Percentiles rank a stretch among this genome's conserved stretches.
Conservation (phyloP, 2,329 filamentous ascomycete genomes). For the Macrophomina phaseolina region DNA sequence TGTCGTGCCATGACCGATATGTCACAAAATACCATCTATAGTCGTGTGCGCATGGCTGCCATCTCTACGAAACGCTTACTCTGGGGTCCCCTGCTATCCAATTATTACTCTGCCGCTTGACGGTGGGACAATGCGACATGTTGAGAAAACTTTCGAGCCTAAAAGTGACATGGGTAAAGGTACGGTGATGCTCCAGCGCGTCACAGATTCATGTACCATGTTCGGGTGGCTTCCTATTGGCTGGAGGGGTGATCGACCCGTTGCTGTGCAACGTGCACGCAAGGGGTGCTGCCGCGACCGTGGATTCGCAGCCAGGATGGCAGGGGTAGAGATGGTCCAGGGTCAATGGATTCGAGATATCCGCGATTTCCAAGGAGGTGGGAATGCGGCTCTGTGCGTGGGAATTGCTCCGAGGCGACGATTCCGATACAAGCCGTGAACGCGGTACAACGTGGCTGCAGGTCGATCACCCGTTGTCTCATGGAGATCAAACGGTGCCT, state of each 20-base stretch:
- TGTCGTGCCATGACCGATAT: background rate
- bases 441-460: background rate
- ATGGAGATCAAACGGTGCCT: conserved; percentile 7
- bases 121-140: conserved; percentile 18
- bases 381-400: conserved; percentile 17
- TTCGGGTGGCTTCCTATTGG: conserved; percentile 8
- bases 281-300: background rate
- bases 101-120: conserved; percentile 1
- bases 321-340: background rate
- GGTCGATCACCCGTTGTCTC: conserved; percentile 21
- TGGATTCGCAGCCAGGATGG: background rate
- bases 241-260: conserved; percentile 9
- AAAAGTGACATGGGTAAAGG: conserved; percentile 13
- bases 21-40: background rate
- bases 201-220: background rate
- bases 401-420: conserved; percentile 6
- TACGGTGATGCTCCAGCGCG: background rate
- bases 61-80: conserved; percentile 19
- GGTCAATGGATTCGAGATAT: background rate
- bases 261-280: conserved; percentile 10
- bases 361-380: conserved; percentile 7
- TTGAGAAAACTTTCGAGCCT: conserved; percentile 11
- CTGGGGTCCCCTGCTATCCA: conserved; percentile 7
- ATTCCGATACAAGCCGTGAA: background rate
- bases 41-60: background rate